Conservation (phyloP, 169 alveolate genomes). For the Besnoitia besnoiti region DNA sequence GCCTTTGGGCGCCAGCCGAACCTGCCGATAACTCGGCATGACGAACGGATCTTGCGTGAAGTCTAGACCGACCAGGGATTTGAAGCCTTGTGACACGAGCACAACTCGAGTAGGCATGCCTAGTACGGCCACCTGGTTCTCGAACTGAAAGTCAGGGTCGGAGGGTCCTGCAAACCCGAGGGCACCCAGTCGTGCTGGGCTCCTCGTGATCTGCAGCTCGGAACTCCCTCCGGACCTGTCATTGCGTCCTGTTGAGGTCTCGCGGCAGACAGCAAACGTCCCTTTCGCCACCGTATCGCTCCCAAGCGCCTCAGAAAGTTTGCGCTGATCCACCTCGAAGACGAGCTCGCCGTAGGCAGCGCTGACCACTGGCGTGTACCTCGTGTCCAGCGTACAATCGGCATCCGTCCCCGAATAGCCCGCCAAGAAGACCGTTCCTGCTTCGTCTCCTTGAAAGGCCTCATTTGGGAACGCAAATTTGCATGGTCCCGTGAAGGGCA, state of each 20-base stretch:
- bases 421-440: background rate
- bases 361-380: background rate
- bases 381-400: background rate
- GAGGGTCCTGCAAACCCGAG: background rate
- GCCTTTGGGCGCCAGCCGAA: background rate
- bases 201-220: background rate
- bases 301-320: background rate
- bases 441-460: background rate
- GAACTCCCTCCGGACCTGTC: background rate
- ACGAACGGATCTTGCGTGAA: background rate
- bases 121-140: background rate
- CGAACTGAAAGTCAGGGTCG: background rate
- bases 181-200: conserved; percentile 17
- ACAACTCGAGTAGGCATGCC: background rate
- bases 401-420: background rate
- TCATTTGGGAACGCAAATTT: background rate
- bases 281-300: background rate
- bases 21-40: background rate
- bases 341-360: background rate
- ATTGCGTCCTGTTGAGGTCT: background rate
- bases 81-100: background rate
- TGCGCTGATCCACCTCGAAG: background rate
- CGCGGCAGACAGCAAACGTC: background rate
- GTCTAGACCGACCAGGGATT: background rate
- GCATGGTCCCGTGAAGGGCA: background rate